Conservation (phyloP, 106 monocot species). For the Phalaenopsis aphrodite region DNA sequence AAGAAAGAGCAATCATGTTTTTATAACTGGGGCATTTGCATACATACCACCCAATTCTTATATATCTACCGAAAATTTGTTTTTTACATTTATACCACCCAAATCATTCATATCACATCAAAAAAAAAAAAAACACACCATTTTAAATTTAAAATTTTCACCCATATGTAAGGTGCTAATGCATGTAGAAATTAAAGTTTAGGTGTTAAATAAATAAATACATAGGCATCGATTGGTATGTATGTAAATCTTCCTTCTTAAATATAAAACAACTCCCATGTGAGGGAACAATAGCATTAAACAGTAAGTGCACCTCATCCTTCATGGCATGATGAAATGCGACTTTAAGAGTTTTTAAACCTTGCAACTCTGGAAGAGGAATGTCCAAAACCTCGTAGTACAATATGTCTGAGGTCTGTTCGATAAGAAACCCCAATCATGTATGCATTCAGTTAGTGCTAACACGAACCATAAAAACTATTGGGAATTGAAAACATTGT, state of each 20-base stretch:
- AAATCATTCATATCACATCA: too few relatives aligned
- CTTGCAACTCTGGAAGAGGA: constrained; percentile 91
- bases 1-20: neutral
- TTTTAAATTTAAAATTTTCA: too few relatives aligned
- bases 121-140: too few relatives aligned
- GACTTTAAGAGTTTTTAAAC: constrained; percentile 90
- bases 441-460: neutral
- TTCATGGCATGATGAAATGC: constrained; percentile 90
- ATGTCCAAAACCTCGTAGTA: constrained; percentile 96
- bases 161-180: too few relatives aligned
- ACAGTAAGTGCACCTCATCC: constrained; percentile 55
- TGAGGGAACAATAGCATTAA: neutral
- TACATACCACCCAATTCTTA: too few relatives aligned
- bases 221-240: too few relatives aligned
- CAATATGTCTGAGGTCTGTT: constrained; percentile 92
- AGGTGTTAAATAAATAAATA: too few relatives aligned
- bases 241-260: too few relatives aligned
- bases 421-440: neutral
- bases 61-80: too few relatives aligned
- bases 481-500: neutral
- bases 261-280: neutral
- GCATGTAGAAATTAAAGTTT: too few relatives aligned
- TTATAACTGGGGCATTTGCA: too few relatives aligned
- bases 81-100: too few relatives aligned
- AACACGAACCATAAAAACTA: neutral